Evolutionary conservation across 768 basidiomycete species (phyloP), one percentile per base, ranked within the genome.

Genomic region (Leccinum variicolor): DNA sequence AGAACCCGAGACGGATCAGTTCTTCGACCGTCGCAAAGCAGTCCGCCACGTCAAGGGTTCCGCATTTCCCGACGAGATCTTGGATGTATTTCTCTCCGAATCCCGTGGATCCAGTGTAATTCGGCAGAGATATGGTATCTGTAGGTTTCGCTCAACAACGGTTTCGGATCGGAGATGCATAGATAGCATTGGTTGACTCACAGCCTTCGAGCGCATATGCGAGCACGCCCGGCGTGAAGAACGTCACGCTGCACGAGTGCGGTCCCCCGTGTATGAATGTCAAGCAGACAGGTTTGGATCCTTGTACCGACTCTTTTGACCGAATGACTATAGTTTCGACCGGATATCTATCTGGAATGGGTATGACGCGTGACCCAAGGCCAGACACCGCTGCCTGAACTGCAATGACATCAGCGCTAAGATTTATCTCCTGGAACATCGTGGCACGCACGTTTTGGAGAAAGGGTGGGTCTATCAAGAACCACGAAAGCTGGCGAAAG

Each of bases 31-130:
- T 77, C 7, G 77, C 81, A 17, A 86, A 79, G 58, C 84, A 86
- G 52, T 89, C 87, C 41, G 78, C 75, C 14, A 90, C 84, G 59
- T 90, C 89, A 9, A 87, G 76, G 1, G 76, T 72, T 13, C 89
- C 89, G 31, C 86, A 86, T 39, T 77, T 72, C 0, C 86, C 87
- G 0, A 84, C 58, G 13, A 90, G 70, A 3, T 71, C 72, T 50
- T 77, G 78, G 33, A 89, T 73, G n/a, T 77, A 78, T n/a, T 69
- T 74, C 59, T 90, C 82, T 0, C 88, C 88, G 55, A 76, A 89
- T 3, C 89, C 89, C 31, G 79, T 69, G 1, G 85, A 85, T 0
- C 89, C 89, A 0, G 82, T 84, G 65, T 90, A 90, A 67, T 88
- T 88, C 0, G 83, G 82, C 13, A 80, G 58, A 1, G 83, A 84